Conservation (phyloP, 129 eudicot genomes). For the Kitagawia praeruptora region DNA sequence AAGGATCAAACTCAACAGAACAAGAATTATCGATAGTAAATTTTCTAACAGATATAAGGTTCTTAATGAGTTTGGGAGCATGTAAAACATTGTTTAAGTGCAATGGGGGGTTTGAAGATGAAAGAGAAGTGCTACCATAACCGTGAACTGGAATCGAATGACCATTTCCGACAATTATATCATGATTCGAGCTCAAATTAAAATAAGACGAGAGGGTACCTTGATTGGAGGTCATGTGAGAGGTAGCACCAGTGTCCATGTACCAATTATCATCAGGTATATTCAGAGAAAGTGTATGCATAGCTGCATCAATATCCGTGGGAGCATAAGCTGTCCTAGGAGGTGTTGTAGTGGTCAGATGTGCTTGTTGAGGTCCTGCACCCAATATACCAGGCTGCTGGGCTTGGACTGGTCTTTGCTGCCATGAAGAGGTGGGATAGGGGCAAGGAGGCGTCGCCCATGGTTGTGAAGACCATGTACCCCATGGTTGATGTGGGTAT, state of each 20-base stretch:
- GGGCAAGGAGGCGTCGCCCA: background rate
- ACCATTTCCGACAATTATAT: background rate
- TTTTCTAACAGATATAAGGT: background rate
- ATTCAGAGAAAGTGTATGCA: background rate
- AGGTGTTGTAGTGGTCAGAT: background rate
- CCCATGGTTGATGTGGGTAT: too few relatives aligned
- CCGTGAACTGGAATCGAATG: background rate
- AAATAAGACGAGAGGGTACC: background rate
- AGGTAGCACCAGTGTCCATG: conserved; percentile 1
- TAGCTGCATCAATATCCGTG: background rate
- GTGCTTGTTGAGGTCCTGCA: background rate
- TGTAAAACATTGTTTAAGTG: too few relatives aligned
- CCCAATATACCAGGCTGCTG: background rate
- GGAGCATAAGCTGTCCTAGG: background rate
- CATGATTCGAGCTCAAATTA: background rate
- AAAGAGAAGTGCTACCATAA: background rate
- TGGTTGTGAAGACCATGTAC: background rate
- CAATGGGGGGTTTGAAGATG: background rate
- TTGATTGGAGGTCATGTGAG: background rate
- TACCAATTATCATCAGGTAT: background rate
- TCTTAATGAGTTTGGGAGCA: too few relatives aligned
- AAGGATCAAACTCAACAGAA: background rate
- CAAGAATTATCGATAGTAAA: background rate
- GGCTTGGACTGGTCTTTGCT: too few relatives aligned
- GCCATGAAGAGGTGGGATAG: background rate